Conservation (phyloP, 2,329 filamentous ascomycete genomes). For the Fusarium equiseti region DNA sequence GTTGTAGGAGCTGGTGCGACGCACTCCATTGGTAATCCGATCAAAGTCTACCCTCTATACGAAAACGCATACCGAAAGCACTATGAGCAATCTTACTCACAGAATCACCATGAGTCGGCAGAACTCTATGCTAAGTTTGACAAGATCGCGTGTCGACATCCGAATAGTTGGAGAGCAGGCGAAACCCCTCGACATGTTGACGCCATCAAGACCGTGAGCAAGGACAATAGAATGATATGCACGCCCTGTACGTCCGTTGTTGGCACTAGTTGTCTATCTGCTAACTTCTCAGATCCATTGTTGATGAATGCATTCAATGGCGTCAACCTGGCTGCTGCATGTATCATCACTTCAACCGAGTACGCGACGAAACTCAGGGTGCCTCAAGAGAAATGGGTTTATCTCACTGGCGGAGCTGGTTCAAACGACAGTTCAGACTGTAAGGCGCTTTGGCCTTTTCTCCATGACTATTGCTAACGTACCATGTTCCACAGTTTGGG, state of each 20-base stretch:
- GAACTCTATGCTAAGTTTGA: conserved; percentile 72
- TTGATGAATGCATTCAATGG: conserved; percentile 80
- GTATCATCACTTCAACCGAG: conserved; percentile 69
- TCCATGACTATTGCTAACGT: rapidly evolving
- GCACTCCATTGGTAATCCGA: conserved; percentile 71
- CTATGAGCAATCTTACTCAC: conserved; percentile 62
- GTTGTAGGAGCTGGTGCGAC: conserved; percentile 64
- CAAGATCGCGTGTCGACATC: conserved; percentile 64
- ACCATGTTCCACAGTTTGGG: conserved; percentile 63
- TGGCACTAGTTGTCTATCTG: rapidly evolving
- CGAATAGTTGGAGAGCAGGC: conserved; percentile 69
- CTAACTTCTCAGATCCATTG: conserved; percentile 65
- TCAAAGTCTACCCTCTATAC: conserved; percentile 76
- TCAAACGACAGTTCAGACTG: conserved; percentile 63
- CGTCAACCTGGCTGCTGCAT: conserved; percentile 72
- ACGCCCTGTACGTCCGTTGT: conserved; percentile 66
- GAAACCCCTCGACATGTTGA: conserved; percentile 58
- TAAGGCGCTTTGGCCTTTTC: conserved; percentile 55
- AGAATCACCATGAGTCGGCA: conserved; percentile 71
- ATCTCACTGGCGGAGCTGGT: conserved; percentile 72
- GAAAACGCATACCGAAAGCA: conserved; percentile 73
- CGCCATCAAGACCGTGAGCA: conserved; percentile 64
- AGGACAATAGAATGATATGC: conserved; percentile 75
- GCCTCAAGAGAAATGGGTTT: conserved; percentile 69
- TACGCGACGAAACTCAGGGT: conserved; percentile 67